phyloP scores from a whole-genome alignment of 306 rosid genomes.

The Cucurbita moschata region DNA sequence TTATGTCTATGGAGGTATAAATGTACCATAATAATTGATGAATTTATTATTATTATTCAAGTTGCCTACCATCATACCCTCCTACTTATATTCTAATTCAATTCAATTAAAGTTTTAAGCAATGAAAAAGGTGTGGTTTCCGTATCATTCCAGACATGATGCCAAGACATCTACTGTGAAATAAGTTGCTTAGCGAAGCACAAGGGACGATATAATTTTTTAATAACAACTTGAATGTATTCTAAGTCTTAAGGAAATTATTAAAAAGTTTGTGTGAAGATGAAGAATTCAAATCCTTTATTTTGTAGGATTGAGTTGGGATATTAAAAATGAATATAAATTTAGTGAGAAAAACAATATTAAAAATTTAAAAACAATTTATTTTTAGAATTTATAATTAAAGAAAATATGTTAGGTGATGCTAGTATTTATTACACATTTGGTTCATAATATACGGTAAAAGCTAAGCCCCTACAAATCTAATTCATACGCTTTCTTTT shows the following conservation, averaged over 20 bases:
- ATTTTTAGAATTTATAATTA: no score
- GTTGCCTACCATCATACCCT: background rate
- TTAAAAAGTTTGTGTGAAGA: background rate
- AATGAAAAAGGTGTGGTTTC: background rate
- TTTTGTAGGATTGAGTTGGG: background rate
- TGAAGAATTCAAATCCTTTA: background rate
- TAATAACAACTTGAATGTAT: no score
- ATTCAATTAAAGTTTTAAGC: background rate
- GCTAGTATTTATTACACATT: constrained; percentile 1
- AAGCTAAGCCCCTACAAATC: no score
- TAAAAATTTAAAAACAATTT: no score
- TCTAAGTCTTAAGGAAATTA: background rate
- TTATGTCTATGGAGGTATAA: background rate
- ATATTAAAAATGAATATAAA: background rate
- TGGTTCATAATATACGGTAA: no score
- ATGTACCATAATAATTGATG: background rate
- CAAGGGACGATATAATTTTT: background rate
- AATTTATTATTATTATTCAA: background rate
- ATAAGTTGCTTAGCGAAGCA: background rate
- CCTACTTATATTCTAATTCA: background rate
- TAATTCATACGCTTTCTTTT: no score
- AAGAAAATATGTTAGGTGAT: constrained; percentile 14
- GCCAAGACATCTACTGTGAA: background rate
- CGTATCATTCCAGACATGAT: background rate
- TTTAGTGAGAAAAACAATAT: no score